A percentile compares a stretch with the other conserved stretches of the same genome.
Evolutionary conservation across 306 rosid genomes (phyloP).

Genomic region (Rosa multiflora): DNA sequence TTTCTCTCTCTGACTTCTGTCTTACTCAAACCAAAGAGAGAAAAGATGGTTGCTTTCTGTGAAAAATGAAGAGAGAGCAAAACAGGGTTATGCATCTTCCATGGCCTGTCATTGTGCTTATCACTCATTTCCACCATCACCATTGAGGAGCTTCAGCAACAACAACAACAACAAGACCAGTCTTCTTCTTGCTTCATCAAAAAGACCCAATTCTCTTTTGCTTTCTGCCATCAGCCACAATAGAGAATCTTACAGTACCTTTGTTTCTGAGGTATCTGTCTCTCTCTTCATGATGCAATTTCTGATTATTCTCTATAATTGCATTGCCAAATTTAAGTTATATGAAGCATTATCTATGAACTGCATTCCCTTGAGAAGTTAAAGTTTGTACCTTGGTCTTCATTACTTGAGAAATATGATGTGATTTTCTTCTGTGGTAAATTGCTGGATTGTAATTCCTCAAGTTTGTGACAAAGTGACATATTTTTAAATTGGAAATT

Average conservation of each 20-base stretch:
- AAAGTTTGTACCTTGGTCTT: background rate
- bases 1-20: slow-evolving; percentile 2
- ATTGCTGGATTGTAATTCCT: background rate
- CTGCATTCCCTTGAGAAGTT: background rate
- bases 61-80: slow-evolving; percentile 56
- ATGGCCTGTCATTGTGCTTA: slow-evolving; percentile 78
- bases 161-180: background rate
- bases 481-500: background rate
- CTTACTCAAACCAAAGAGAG: slow-evolving; percentile 9
- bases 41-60: slow-evolving; percentile 46
- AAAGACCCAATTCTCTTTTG: slow-evolving; percentile 45
- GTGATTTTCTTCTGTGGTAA: background rate
- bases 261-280: slow-evolving; percentile 73
- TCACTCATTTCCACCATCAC: slow-evolving; percentile 54
- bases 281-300: background rate
- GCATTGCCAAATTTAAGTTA: slow-evolving; percentile 18
- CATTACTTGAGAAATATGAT: background rate
- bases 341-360: slow-evolving; percentile 9
- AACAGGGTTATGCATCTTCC: slow-evolving; percentile 63
- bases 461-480: background rate
- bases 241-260: slow-evolving; percentile 54
- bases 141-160: slow-evolving; percentile 31
- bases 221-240: slow-evolving; percentile 49
- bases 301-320: background rate
- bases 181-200: slow-evolving; percentile 32